These are phyloP conservation scores for Pseudocercospora vitis DNA, from an alignment of 2,329 filamentous ascomycete genomes.

Conservation along the genomic window DNA sequence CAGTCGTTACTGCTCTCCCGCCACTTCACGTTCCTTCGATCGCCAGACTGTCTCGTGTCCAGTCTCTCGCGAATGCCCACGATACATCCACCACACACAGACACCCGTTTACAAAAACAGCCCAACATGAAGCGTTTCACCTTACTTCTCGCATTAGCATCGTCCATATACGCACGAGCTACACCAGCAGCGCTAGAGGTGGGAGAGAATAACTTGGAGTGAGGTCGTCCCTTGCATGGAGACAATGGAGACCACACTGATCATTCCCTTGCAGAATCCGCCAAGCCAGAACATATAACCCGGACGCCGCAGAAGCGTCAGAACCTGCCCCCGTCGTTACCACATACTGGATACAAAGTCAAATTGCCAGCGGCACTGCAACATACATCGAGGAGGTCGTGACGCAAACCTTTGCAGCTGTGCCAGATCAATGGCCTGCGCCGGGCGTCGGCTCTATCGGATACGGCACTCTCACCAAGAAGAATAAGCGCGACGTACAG, in stretches of 20 bases:
- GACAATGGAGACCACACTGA: not conserved
- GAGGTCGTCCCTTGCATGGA: not conserved
- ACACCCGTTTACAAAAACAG: too few species aligned
- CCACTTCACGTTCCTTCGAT: too few species aligned
- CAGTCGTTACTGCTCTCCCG: too few species aligned
- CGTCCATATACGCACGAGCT: too few species aligned
- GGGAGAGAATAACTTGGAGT: not conserved
- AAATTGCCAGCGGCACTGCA: constrained; percentile 16
- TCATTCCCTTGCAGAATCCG: constrained; percentile 21
- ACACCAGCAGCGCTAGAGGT: not conserved
- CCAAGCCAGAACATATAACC: constrained; percentile 19
- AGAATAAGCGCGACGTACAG: constrained; percentile 9
- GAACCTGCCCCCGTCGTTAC: constrained; percentile 27
- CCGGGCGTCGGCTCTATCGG: constrained; percentile 32
- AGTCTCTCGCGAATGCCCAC: too few species aligned
- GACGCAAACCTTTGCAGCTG: constrained; percentile 35
- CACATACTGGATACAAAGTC: constrained; percentile 27
- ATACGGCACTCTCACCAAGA: constrained; percentile 26
- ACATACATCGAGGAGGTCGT: constrained; percentile 33
- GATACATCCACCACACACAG: not conserved
- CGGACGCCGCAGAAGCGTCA: constrained; percentile 17
- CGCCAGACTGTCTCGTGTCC: too few species aligned
- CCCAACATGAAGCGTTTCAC: constrained; percentile 1
- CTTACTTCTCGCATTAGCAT: not conserved
- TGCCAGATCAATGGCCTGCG: constrained; percentile 32